Evolutionary conservation across 1,139 yeast genomes (phyloP), one percentile per base, ranked within the genome.

Genomic region (Hanseniaspora uvarum): DNA sequence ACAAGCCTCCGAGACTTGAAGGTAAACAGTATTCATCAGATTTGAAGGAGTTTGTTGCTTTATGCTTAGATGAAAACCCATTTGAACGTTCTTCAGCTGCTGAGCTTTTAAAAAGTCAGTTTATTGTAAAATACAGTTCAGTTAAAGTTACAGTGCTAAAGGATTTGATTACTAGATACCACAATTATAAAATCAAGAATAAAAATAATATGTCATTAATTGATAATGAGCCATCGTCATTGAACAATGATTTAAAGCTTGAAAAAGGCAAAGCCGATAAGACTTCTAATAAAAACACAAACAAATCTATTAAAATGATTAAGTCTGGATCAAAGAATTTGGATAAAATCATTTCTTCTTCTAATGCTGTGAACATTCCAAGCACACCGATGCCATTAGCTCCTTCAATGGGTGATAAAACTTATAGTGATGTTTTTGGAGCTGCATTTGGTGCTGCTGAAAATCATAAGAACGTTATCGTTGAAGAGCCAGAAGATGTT

Each of bases 41-140:
- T 0, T 71, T 92, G 56, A 94, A 89, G 63, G 98, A 94, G 67
- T 80, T 87, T 58, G 83, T 94, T 52, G 96, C 98, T 0, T 71
- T 85, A 51, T 92, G 97, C 69, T 73, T 94, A 50, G 97, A 92
- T 67, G 98, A 94, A 68, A 86, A 84, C 58, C 95, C 97, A 0
- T 82, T 80, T 23, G 95, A 86, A 62, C 75, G 99, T 60, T 85
- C 89, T 0, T 73, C 80, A 49, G 97, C 98, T 1, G 96, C 87
- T 52, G 96, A 86, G 45, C 70, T 94, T 48, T 68, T 79, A 52
- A 86, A 82, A 63, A 77, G 89, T 55, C 84, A 79, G 64, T 83
- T 89, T 58, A 77, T 92, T 51, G 79, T 78, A 59, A 67, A 72
- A 45, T 79, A 84, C 63, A 80, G 78, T 60, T 75, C 74, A 57